Evolutionary conservation across 768 basidiomycete species (phyloP), one percentile per base, ranked within the genome.

Genomic region (Postia placenta): DNA sequence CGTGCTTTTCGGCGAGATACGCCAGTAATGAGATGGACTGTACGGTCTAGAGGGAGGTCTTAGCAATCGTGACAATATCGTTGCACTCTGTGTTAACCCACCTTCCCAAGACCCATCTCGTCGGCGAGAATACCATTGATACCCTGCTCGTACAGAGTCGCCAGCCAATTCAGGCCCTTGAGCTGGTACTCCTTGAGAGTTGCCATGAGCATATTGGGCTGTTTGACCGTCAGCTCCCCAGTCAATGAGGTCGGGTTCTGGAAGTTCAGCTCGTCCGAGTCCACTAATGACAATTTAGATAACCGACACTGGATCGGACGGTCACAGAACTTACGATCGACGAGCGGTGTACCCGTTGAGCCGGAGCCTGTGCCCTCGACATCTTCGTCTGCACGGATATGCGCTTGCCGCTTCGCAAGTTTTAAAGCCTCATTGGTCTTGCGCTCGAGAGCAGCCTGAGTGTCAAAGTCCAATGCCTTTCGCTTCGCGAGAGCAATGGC

Each of bases 61-160:
- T 26, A 20, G 11, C 11, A 19, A n/a, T n/a, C 24, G 43, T 15
- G 11, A 35, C 22, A 6, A 20, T 33, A 45, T 30, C 33, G 19
- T 23, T 9, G 11, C 42, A 11, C 22, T 20, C 42, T n/a, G n/a
- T n/a, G n/a, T 19, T 33, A 23, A 54, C 67, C 28, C 50, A 82
- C 88, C 77, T 92, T 92, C 55, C 88, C 88, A 9, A 92, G 79
- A 69, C 93, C 93, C 95, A 98, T 98, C 69, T 99, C 96, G 63
- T 99, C 96, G 2, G 96, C 96, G 19, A 99, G 78, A 59, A 99
- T 99, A 42, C 96, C 96, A 61, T 99, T 99, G 76, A 98, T 98
- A 39, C 96, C 96, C 67, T 98, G 95, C 64, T 98, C 96, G 61
- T 98, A 99, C 19, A 99, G 73, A 14, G 94, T 96, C 15, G 86